These are phyloP conservation scores for Fraxinus floribunda DNA, from an alignment of 305 asterid species.

Conservation along the genomic window DNA sequence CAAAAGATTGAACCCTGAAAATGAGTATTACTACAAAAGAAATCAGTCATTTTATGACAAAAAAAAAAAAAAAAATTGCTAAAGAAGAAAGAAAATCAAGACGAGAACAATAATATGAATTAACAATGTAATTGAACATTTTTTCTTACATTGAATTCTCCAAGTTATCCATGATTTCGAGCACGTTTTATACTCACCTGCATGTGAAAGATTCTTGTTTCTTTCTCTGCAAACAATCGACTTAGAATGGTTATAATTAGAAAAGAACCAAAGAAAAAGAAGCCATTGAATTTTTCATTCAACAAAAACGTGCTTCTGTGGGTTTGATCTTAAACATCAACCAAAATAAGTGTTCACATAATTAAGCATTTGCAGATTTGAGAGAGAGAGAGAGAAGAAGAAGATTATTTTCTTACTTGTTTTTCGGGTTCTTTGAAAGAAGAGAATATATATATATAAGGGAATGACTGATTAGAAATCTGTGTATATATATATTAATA, in stretches of 20 bases:
- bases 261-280: not conserved
- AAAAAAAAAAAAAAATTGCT: no score
- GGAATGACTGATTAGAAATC: not conserved
- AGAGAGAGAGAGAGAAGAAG: no score
- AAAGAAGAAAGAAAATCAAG: not conserved
- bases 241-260: not conserved
- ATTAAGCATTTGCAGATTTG: not conserved
- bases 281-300: not conserved
- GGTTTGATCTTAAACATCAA: not conserved
- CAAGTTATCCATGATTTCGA: not conserved
- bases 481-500: not conserved
- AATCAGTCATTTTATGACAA: not conserved
- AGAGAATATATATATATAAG: not conserved
- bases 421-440: not conserved
- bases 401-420: not conserved
- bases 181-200: not conserved
- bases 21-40: not conserved
- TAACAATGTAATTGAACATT: not conserved
- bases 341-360: not conserved
- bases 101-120: not conserved
- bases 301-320: not conserved
- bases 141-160: not conserved
- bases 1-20: not conserved
- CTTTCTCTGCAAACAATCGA: constrained; percentile 2
- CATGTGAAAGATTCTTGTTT: not conserved